Percentiles rank a stretch among this genome's conserved stretches.
These are phyloP conservation scores for Boletus subcaerulescens DNA, from an alignment of 768 basidiomycete genomes.

Conservation along the genomic window DNA sequence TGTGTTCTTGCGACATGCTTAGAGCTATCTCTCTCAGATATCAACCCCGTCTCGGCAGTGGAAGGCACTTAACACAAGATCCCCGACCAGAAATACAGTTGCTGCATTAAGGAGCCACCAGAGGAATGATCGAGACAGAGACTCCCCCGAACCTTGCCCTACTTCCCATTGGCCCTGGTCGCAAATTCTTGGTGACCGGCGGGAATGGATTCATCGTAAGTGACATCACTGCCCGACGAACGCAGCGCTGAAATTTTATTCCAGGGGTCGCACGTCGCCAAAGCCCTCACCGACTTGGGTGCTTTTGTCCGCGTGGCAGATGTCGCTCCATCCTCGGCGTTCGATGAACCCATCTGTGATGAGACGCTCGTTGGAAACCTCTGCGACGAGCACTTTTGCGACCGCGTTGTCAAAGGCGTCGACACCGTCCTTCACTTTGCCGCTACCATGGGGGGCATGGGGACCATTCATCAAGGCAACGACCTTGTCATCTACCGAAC, in stretches of 20 bases:
- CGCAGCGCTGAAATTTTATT: neutral
- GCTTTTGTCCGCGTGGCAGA: constrained; percentile 45
- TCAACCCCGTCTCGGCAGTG: neutral
- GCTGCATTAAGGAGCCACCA: neutral
- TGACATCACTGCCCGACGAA: neutral
- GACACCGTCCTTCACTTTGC: constrained; percentile 54
- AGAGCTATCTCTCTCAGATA: neutral
- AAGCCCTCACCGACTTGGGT: constrained; percentile 33
- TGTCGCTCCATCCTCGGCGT: constrained; percentile 25
- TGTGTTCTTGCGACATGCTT: neutral
- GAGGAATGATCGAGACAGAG: constrained; percentile 1
- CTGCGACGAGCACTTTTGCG: constrained; percentile 40
- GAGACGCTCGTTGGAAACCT: constrained; percentile 46
- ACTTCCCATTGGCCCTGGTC: neutral
- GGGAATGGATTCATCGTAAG: constrained; percentile 56
- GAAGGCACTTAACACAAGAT: neutral
- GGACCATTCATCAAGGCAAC: constrained; percentile 51
- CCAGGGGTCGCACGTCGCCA: constrained; percentile 53
- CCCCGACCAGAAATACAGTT: neutral
- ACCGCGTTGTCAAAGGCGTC: constrained; percentile 37
- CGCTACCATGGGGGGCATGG: constrained; percentile 66
- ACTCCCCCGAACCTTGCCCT: neutral
- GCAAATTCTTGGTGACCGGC: constrained; percentile 42
- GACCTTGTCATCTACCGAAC: constrained; percentile 46
- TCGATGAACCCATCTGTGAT: constrained; percentile 23